Base-by-base conservation (phyloP, 83 land plant genomes). In the Picea abies region DNA sequence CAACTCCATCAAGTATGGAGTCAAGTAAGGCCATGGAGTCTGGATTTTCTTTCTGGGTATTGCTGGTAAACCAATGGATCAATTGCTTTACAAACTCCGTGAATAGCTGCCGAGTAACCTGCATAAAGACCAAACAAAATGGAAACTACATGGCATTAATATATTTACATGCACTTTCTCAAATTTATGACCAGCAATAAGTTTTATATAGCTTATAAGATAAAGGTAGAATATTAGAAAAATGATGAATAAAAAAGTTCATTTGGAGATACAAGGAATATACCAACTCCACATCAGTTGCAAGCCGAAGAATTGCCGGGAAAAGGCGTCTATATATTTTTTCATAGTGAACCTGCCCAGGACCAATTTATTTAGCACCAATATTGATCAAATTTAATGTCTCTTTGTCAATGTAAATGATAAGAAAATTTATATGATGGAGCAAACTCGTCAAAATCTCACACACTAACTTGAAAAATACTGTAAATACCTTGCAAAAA, bases 11-110 rank as follows among this genome's bases (percentile, higher is more conserved):
- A 32, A 89, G 86, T 26, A 89, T 89, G 58, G 90, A 83, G 77
- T 89, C 90, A 47, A 89, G 66, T 64, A 89, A 85, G 25, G 90
- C 90, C 90, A 89, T 89, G 7, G 89, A 84, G 39, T 89, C 90
- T 6, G 90, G 89, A 87, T 89, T 89, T 71, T 89, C 90, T 73
- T 84, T 89, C 71, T 85, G 90, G 22, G 80, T 80, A 69, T 89
- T 89, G 58, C 90, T 88, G 23, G 90, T 89, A 64, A 89, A 75
- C 90, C 90, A 89, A 82, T 89, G 90, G 39, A 84, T 86, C 58
- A 89, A 73, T 69, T 89, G 90, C 84, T 84, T 87, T 22, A 83
- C 79, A 62, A 89, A 84, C 80, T 70, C 81, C 61, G 56, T 79
- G 79, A 89, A 89, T 23, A 89, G 82, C 35, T 89, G 90, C 16